These are phyloP conservation scores for Croton setiger DNA, from an alignment of 441 rosid genomes.

Conservation along the genomic window DNA sequence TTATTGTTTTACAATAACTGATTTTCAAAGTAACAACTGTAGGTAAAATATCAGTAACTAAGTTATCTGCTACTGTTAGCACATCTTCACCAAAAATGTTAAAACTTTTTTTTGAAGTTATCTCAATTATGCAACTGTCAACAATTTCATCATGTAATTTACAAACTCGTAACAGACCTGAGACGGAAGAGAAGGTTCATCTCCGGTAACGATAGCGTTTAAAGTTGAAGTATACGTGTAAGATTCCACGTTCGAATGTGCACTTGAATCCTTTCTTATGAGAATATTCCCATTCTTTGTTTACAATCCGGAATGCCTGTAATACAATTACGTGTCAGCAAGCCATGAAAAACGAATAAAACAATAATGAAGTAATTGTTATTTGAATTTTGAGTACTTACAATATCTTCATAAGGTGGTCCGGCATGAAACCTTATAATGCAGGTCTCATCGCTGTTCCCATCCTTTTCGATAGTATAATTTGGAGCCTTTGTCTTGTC, in stretches of 20 bases:
- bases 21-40: too few relatives aligned
- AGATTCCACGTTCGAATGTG: conserved; percentile 87
- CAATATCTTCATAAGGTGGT: conserved; percentile 91
- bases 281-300: conserved; percentile 97
- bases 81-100: not conserved
- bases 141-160: not conserved
- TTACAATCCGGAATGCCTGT: conserved; percentile 84
- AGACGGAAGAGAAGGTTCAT: conserved; percentile 27
- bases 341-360: not conserved
- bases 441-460: conserved; percentile 75
- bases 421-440: conserved; percentile 90
- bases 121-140: not conserved
- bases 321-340: not conserved
- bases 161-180: not conserved
- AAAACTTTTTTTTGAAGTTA: not conserved
- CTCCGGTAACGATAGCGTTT: conserved; percentile 87
- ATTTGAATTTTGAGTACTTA: conserved; percentile 32
- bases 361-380: not conserved
- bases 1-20: too few relatives aligned
- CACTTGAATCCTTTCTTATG: conserved; percentile 95
- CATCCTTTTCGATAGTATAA: conserved; percentile 80
- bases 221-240: conserved; percentile 89
- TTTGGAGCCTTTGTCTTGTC: conserved; percentile 86
- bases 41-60: not conserved
- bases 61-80: not conserved